These are phyloP conservation scores for Crithidia bombi DNA, from an alignment of 208 protist species.

Conservation along the genomic window DNA sequence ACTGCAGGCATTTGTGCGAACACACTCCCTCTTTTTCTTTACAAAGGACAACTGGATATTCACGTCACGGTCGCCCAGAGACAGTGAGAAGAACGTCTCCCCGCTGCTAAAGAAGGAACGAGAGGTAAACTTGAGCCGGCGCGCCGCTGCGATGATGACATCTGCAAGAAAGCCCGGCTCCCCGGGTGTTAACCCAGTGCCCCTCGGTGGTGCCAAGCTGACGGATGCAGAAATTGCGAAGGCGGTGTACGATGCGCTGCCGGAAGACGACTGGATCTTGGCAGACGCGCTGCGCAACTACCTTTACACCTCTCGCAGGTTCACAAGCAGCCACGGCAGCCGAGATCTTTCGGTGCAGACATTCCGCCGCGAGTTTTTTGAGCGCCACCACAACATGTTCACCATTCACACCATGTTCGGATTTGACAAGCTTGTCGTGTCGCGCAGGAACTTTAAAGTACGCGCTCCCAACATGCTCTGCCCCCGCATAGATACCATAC, in stretches of 20 bases:
- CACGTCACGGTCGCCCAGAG: constrained; percentile 40
- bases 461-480: constrained; percentile 42
- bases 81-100: not conserved
- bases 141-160: not conserved
- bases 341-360: not conserved
- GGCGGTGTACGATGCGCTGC: constrained; percentile 45
- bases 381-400: constrained; percentile 22
- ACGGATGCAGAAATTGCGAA: constrained; percentile 29
- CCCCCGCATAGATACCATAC: constrained; percentile 43
- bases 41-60: constrained; percentile 42
- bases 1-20: constrained; percentile 48
- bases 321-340: not conserved
- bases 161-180: not conserved
- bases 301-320: not conserved
- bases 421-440: constrained; percentile 41
- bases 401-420: constrained; percentile 33
- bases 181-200: too few relatives aligned
- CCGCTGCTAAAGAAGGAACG: not conserved
- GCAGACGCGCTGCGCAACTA: constrained; percentile 22
- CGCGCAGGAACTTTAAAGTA: constrained; percentile 28
- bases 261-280: constrained; percentile 34
- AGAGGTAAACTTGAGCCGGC: not conserved
- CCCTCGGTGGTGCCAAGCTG: too few relatives aligned
- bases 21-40: constrained; percentile 75
- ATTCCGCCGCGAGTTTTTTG: constrained; percentile 43